Evolutionary conservation across 352 stramenopile genomes (phyloP).

Genomic region (Globisporangium nodosum): DNA sequence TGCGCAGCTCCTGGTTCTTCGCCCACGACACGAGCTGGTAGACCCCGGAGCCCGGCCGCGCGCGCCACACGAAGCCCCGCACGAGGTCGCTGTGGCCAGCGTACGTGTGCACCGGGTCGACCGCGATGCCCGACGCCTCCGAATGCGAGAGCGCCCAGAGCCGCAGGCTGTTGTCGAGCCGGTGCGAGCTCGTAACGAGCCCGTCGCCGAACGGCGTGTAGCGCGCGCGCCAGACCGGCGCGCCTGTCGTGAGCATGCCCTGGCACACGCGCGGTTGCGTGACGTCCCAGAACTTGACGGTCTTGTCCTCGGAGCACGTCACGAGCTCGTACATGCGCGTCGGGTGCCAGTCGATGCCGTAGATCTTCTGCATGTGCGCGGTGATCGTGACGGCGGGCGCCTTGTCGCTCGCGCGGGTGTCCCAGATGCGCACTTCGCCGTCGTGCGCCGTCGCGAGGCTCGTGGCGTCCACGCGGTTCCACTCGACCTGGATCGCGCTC

Average conservation of each 20-base stretch:
- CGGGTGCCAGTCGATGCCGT: conserved; percentile 77
- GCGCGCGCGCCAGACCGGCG: conserved; percentile 58
- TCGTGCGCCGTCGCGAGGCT: conserved; percentile 77
- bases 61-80: conserved; percentile 61
- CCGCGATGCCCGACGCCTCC: conserved; percentile 8
- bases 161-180: conserved; percentile 51
- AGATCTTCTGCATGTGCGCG: conserved; percentile 83
- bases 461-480: conserved; percentile 64
- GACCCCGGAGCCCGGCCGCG: conserved; percentile 24
- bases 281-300: conserved; percentile 80
- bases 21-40: conserved; percentile 79
- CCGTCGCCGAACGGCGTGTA: conserved; percentile 84
- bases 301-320: conserved; percentile 85
- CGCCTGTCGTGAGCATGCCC: conserved; percentile 50
- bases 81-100: conserved; percentile 57
- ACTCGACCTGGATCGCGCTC: conserved; percentile 68
- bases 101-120: conserved; percentile 60
- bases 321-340: conserved; percentile 69
- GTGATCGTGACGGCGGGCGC: conserved; percentile 56
- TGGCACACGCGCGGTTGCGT: conserved; percentile 55
- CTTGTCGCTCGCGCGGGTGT: conserved; percentile 52
- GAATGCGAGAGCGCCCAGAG: conserved; percentile 58
- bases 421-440: conserved; percentile 74
- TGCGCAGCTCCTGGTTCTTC: conserved; percentile 72
- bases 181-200: conserved; percentile 69